Percentiles rank a stretch among this genome's conserved stretches.
These are phyloP conservation scores for Sugiyamaella chiloensis DNA, from an alignment of 805 yeast genomes.

Conservation along the genomic window DNA sequence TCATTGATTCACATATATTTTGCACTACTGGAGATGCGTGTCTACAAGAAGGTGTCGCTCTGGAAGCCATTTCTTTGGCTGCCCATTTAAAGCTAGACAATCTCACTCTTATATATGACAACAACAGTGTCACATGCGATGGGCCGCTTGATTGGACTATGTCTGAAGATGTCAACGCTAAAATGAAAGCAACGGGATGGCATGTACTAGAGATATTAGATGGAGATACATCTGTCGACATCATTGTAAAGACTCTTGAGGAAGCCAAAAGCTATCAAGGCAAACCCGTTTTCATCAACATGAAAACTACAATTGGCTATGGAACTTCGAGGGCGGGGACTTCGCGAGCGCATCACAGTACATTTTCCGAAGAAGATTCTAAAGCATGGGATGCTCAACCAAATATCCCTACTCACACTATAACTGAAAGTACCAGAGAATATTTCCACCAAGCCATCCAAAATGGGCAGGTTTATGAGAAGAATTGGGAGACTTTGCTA, in stretches of 20 bases:
- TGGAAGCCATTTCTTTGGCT: slow-evolving; percentile 40
- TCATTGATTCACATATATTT: slow-evolving; percentile 34
- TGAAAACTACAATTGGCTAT: slow-evolving; percentile 37
- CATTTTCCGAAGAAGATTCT: slow-evolving; percentile 35
- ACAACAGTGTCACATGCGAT: slow-evolving; percentile 40
- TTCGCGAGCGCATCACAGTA: slow-evolving; percentile 39
- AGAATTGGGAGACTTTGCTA: slow-evolving; percentile 69
- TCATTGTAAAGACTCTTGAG: slow-evolving; percentile 36
- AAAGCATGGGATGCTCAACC: slow-evolving; percentile 7
- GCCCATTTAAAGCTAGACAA: slow-evolving; percentile 40
- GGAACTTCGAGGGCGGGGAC: slow-evolving; percentile 33
- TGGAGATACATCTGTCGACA: slow-evolving; percentile 34
- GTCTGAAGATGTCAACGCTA: slow-evolving; percentile 36
- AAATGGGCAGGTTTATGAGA: slow-evolving; percentile 34
- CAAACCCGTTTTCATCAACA: slow-evolving; percentile 39
- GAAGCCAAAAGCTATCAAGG: slow-evolving; percentile 30
- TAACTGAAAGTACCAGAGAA: slow-evolving; percentile 1
- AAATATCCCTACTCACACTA: slow-evolving; percentile 8
- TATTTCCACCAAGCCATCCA: not conserved
- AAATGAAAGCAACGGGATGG: slow-evolving; percentile 38
- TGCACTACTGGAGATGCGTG: slow-evolving; percentile 43
- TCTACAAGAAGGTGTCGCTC: slow-evolving; percentile 41
- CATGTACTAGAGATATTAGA: slow-evolving; percentile 36
- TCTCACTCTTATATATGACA: slow-evolving; percentile 38
- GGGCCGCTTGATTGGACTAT: slow-evolving; percentile 37